Evolutionary conservation across 2,329 filamentous ascomycete genomes (phyloP), one percentile per base, ranked within the genome.

Genomic region (Aspergillus neoniger): DNA sequence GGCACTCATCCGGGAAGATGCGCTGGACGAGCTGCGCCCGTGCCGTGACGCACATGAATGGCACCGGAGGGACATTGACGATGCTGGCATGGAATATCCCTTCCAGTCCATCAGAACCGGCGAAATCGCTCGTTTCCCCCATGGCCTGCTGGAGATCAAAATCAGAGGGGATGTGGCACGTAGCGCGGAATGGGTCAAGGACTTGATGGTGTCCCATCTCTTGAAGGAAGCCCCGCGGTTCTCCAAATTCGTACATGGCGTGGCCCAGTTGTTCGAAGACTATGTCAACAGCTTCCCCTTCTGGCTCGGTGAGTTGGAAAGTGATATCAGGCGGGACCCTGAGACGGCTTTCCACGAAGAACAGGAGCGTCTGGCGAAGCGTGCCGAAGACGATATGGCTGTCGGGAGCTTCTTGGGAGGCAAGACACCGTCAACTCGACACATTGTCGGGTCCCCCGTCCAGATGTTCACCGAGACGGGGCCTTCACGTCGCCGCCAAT

Each of bases 201-300:
- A 99, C 67, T 80, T 99, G 67, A 97, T 96, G 86, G 84, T 86
- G 55, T 97, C 92, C 5, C 94, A 99, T 76, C 85, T 99, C 4
- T 91, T 99, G 64, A 92, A 96, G 73, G 88, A 92, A 49, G 88
- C 91, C 0, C 91, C 93, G 1, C 87, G 90, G 54, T 99, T 99
- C 79, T 97, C 92, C 70, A 99, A 99, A 76, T 99, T 98, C 69
- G 90, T 96, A 2, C 94, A 99, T 70, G 95, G 95, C 63, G 88
- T 96, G 4, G 93, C 94, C 7, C 88, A 89, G 41, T 83, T 99
- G 2, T 98, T 98, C 68, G 95, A 98, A 70, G 92, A 99, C 76
- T 87, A 96, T 71, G 93, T 99, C 75, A 98, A 98, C 79, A 93
- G 87, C 64, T 88, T 98, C 71, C 95, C 95, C 14, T 97, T 98